Conservation (phyloP, 202 grass and related monocot species). For the Hordeum pubiflorum region DNA sequence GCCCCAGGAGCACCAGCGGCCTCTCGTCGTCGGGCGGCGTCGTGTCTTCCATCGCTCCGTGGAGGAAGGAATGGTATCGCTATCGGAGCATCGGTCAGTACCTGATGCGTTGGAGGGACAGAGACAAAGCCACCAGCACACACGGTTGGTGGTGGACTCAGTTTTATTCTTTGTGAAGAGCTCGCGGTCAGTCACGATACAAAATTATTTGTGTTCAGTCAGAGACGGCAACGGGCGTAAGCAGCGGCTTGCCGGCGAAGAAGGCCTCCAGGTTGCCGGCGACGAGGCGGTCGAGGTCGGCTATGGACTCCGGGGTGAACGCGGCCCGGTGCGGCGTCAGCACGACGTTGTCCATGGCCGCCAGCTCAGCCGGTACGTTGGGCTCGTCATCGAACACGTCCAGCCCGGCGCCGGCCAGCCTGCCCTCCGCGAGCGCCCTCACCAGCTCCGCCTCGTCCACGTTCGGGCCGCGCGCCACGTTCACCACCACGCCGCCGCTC, state of each 20-base stretch:
- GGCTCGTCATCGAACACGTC: conserved; percentile 64
- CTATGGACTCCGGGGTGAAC: conserved; percentile 16
- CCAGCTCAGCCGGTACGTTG: conserved; percentile 29
- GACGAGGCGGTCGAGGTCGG: conserved; percentile 17
- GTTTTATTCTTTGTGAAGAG: too few relatives aligned
- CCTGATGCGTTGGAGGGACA: not conserved
- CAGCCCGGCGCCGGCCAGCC: conserved; percentile 42
- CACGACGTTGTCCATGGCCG: conserved; percentile 52
- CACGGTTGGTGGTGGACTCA: too few relatives aligned
- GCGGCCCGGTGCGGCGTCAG: conserved; percentile 37
- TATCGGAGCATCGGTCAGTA: too few relatives aligned
- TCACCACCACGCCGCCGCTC: conserved; percentile 41
- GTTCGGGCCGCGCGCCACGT: conserved; percentile 45
- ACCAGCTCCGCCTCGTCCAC: conserved; percentile 51
- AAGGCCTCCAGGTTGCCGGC: conserved; percentile 51
- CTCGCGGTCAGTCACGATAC: too few relatives aligned
- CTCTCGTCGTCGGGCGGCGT: not conserved
- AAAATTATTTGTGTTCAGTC: not conserved
- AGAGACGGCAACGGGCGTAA: conserved; percentile 11
- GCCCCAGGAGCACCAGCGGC: conserved; percentile 10
- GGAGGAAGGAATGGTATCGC: not conserved
- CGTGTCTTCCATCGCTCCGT: not conserved
- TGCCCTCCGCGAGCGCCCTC: conserved; percentile 29
- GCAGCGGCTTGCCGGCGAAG: conserved; percentile 41
- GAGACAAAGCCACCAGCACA: not conserved